Conservation (phyloP, 257 asterid genomes). For the Solanum appendiculatum region DNA sequence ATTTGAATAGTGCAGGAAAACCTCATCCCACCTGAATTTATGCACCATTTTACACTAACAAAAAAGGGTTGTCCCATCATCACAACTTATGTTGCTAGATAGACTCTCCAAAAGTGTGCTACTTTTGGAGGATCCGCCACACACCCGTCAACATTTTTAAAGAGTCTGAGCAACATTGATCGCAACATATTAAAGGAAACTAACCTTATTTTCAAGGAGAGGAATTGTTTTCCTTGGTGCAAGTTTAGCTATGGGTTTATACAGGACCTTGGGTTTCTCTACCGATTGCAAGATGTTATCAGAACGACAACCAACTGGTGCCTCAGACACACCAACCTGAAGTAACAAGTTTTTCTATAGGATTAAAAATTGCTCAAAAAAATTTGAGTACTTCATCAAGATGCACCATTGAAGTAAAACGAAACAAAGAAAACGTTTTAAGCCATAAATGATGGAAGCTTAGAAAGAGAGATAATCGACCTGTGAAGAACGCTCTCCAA, state of each 20-base stretch:
- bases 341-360: neutral
- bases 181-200: slow-evolving; percentile 3
- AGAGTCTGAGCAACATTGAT: neutral
- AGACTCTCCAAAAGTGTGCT: neutral
- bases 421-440: neutral
- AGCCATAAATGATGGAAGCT: neutral
- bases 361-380: neutral
- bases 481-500: slow-evolving; percentile 9
- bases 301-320: slow-evolving; percentile 20
- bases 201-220: slow-evolving; percentile 59
- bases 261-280: slow-evolving; percentile 28
- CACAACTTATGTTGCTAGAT: neutral
- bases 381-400: neutral
- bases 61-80: neutral
- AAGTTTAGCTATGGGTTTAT: slow-evolving; percentile 68
- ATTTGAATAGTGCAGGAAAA: neutral
- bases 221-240: slow-evolving; percentile 51
- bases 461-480: neutral
- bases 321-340: slow-evolving; percentile 27
- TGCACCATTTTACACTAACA: neutral
- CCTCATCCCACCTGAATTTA: neutral
- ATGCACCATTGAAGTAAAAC: neutral
- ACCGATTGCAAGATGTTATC: slow-evolving; percentile 21
- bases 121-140: neutral
- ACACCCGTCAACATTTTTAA: neutral